Evolutionary conservation across 2,329 filamentous ascomycete species (phyloP).

Genomic region (Trichoderma guizhouense): DNA sequence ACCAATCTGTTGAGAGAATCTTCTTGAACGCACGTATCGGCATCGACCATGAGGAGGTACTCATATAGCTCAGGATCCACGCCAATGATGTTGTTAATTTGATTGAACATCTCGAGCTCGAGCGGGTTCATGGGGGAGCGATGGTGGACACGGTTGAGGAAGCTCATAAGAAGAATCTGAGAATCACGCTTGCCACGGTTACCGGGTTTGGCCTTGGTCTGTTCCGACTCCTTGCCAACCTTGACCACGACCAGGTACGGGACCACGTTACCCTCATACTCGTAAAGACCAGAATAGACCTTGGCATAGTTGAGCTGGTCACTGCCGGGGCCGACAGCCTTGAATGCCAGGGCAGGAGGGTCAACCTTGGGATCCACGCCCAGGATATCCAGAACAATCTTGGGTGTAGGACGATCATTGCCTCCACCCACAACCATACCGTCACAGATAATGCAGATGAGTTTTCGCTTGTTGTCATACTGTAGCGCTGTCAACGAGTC

Average conservation of each 20-base stretch:
- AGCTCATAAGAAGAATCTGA: constrained; percentile 92
- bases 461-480: constrained; percentile 97
- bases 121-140: constrained; percentile 91
- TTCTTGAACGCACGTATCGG: constrained; percentile 89
- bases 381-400: constrained; percentile 95
- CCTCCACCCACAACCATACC: constrained; percentile 95
- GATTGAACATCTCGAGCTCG: constrained; percentile 97
- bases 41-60: constrained; percentile 95
- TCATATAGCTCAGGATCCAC: constrained; percentile 97
- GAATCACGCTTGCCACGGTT: constrained; percentile 99
- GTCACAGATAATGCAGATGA: constrained; percentile 94
- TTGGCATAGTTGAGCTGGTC: constrained; percentile 98
- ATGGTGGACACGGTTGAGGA: constrained; percentile 96
- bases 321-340: constrained; percentile 81
- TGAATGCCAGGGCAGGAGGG: constrained; percentile 89
- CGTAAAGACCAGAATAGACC: constrained; percentile 96
- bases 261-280: constrained; percentile 95
- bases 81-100: constrained; percentile 98
- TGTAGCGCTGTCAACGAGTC: constrained; percentile 92
- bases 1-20: constrained; percentile 92
- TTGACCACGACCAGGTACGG: constrained; percentile 96
- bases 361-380: constrained; percentile 97
- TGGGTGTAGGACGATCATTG: constrained; percentile 94
- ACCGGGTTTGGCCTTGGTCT: constrained; percentile 84
- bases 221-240: constrained; percentile 94